These are phyloP conservation scores for Paramecium pentaurelia DNA, from an alignment of 73 alveolate genomes.

Conservation along the genomic window DNA sequence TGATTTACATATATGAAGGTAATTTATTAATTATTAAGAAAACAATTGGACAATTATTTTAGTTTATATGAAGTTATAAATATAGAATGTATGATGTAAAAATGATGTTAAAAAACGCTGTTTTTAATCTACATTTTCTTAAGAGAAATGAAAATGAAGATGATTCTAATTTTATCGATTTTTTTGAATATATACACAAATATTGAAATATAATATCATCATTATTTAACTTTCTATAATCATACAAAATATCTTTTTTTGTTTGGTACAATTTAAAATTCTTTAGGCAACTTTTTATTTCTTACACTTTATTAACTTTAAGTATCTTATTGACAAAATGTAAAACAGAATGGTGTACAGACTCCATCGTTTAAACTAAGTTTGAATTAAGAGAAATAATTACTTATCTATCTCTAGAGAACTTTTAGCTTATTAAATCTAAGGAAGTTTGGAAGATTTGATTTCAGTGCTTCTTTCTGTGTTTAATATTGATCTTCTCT, in stretches of 20 bases:
- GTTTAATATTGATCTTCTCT: not conserved
- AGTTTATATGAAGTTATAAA: not conserved
- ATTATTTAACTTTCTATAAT: not conserved
- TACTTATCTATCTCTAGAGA: not conserved
- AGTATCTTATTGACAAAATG: not conserved
- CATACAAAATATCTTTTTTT: not conserved
- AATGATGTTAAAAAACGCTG: not conserved
- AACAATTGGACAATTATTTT: not conserved
- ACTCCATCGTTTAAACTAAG: not conserved
- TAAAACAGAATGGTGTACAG: constrained; percentile 1
- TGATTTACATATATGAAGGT: not conserved
- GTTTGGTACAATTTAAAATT: not conserved
- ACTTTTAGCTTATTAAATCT: not conserved
- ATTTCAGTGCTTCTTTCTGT: constrained; percentile 8
- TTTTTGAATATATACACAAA: not conserved
- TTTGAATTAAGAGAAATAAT: not conserved
- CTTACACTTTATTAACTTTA: not conserved
- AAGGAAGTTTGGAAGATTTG: not conserved
- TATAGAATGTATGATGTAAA: not conserved
- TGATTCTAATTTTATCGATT: not conserved
- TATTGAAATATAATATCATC: not conserved
- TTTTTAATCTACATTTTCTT: not conserved
- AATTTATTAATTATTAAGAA: no score
- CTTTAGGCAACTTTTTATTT: not conserved
- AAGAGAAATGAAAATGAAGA: not conserved